phyloP scores from a whole-genome alignment of 495 filamentous ascomycete species.

The Friedmanniomyces endolithicus region DNA sequence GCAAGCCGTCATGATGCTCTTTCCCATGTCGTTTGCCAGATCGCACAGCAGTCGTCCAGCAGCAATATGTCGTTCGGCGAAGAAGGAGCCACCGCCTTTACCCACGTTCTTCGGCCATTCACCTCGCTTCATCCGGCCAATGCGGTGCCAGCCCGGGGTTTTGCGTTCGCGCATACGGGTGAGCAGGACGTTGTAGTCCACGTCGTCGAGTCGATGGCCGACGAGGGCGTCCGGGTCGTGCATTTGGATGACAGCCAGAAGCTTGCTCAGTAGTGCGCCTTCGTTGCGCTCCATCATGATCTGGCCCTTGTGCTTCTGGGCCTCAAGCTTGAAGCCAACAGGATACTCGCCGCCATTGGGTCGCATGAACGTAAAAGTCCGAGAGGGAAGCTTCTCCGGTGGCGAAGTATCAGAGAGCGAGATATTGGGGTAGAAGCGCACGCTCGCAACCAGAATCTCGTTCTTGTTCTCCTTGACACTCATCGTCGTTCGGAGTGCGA shows the following conservation, averaged over 20 bases:
- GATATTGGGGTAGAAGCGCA: conserved; percentile 82
- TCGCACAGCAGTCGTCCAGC: conserved; percentile 86
- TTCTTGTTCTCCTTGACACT: conserved; percentile 93
- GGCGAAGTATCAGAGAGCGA: conserved; percentile 77
- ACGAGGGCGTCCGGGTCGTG: conserved; percentile 88
- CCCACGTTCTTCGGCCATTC: conserved; percentile 84
- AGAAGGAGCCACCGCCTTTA: conserved; percentile 75
- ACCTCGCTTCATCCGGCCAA: conserved; percentile 70
- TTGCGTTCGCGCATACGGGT: conserved; percentile 81
- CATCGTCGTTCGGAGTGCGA: conserved; percentile 74
- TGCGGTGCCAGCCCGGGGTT: conserved; percentile 81
- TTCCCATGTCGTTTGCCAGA: conserved; percentile 90
- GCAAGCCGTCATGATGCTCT: conserved; percentile 84
- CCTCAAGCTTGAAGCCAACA: conserved; percentile 67
- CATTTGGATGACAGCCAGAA: conserved; percentile 74
- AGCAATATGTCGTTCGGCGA: conserved; percentile 79
- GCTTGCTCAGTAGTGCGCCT: conserved; percentile 66
- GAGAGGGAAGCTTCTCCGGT: conserved; percentile 74
- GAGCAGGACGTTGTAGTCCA: conserved; percentile 84
- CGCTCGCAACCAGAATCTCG: conserved; percentile 81
- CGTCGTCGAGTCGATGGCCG: conserved; percentile 92
- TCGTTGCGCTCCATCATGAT: conserved; percentile 75
- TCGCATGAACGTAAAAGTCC: conserved; percentile 82
- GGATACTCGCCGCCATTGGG: conserved; percentile 62
- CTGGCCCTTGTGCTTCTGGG: conserved; percentile 54